These are phyloP conservation scores for Aureobasidium sp. DNA, from an alignment of 2,329 filamentous ascomycete genomes.

Conservation along the genomic window DNA sequence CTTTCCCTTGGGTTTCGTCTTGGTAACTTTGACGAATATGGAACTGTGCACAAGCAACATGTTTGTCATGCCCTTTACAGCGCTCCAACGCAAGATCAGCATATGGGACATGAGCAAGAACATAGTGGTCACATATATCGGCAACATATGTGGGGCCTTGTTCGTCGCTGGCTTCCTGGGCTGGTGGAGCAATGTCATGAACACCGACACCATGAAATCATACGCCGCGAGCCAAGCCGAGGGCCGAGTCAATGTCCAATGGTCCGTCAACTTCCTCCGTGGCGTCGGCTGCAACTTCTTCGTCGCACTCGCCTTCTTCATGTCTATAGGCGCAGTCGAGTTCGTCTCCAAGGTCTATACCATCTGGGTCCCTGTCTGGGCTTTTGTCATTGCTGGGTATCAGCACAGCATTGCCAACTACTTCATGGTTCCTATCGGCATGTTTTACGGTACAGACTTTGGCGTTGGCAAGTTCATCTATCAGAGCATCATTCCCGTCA, in stretches of 20 bases:
- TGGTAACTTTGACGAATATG: conserved; percentile 20
- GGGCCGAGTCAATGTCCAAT: conserved; percentile 3
- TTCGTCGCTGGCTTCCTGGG: conserved; percentile 20
- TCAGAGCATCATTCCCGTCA: conserved; percentile 21
- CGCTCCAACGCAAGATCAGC: conserved; percentile 16
- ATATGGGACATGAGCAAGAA: conserved; percentile 18
- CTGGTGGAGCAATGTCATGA: conserved; percentile 19
- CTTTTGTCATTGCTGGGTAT: conserved; percentile 21
- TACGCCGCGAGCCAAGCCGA: conserved; percentile 7
- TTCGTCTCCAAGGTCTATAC: conserved; percentile 23
- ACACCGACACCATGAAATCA: conserved; percentile 18
- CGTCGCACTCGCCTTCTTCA: conserved; percentile 23
- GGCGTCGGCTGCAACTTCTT: conserved; percentile 26
- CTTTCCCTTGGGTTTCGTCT: conserved; percentile 20
- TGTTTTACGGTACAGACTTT: conserved; percentile 31
- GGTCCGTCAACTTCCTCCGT: conserved; percentile 22
- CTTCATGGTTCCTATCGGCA: conserved; percentile 22
- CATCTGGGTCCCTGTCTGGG: conserved; percentile 25
- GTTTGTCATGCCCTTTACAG: conserved; percentile 21
- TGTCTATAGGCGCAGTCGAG: conserved; percentile 20
- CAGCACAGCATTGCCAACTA: conserved; percentile 27
- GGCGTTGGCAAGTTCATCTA: conserved; percentile 35
- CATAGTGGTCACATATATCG: conserved; percentile 19
- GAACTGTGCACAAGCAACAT: conserved; percentile 22
- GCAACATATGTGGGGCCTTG: conserved; percentile 18